Evolutionary conservation across 2,329 filamentous ascomycete species (phyloP).

Genomic region (Colletotrichum noveboracense): DNA sequence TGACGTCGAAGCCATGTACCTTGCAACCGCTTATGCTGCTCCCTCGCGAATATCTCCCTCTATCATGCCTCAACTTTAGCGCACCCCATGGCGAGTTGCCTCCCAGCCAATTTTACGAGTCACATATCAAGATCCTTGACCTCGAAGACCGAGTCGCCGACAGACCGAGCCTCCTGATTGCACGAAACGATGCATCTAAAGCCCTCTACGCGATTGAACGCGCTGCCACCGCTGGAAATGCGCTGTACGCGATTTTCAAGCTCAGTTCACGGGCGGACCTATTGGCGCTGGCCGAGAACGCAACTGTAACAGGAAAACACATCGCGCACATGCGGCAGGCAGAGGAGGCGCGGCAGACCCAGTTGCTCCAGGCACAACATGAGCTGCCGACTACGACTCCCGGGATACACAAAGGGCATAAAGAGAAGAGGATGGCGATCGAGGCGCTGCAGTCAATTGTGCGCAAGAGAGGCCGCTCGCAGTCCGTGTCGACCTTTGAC

Average conservation of each 20-base stretch:
- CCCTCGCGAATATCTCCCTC: slow-evolving; percentile 62
- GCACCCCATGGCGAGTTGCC: slow-evolving; percentile 55
- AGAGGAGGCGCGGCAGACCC: slow-evolving; percentile 18
- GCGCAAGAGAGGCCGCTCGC: slow-evolving; percentile 53
- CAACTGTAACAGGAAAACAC: slow-evolving; percentile 50
- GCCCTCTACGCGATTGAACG: slow-evolving; percentile 70
- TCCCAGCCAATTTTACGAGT: slow-evolving; percentile 63
- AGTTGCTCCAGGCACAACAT: not conserved
- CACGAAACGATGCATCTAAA: slow-evolving; percentile 59
- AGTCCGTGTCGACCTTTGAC: slow-evolving; percentile 43
- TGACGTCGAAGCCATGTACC: slow-evolving; percentile 57
- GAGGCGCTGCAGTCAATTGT: slow-evolving; percentile 66
- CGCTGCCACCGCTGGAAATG: slow-evolving; percentile 47
- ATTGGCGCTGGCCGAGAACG: slow-evolving; percentile 53
- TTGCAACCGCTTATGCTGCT: slow-evolving; percentile 68
- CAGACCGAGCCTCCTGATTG: slow-evolving; percentile 63
- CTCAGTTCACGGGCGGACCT: slow-evolving; percentile 71
- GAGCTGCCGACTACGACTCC: slow-evolving; percentile 43
- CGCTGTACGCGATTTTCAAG: slow-evolving; percentile 71
- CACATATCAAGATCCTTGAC: slow-evolving; percentile 67
- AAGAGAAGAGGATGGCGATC: slow-evolving; percentile 64
- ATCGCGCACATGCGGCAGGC: slow-evolving; percentile 30
- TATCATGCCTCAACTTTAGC: slow-evolving; percentile 66
- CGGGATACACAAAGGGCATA: slow-evolving; percentile 53
- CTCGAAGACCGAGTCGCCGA: slow-evolving; percentile 64